These are phyloP conservation scores for Orbilia ellipsospora DNA, from an alignment of 2,329 filamentous ascomycete species.

Conservation along the genomic window DNA sequence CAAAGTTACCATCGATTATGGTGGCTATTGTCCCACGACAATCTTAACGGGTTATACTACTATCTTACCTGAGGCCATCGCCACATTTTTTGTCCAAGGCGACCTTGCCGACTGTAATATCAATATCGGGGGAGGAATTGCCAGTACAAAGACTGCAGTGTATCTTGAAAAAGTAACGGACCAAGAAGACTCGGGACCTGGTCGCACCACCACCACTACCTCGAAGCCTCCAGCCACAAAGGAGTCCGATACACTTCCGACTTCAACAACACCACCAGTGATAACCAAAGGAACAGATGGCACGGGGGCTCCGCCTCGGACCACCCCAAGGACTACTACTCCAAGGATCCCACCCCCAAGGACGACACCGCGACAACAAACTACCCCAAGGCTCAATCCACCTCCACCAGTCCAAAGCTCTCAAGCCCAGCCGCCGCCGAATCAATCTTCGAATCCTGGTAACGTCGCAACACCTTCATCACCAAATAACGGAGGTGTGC, in stretches of 20 bases:
- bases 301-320: slow-evolving; percentile 14
- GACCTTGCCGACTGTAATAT: slow-evolving; percentile 27
- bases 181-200: slow-evolving; percentile 4
- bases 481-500: background rate
- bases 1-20: slow-evolving; percentile 31
- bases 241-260: slow-evolving; percentile 14
- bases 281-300: slow-evolving; percentile 27
- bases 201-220: slow-evolving; percentile 4
- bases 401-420: slow-evolving; percentile 33
- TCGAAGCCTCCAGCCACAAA: slow-evolving; percentile 26
- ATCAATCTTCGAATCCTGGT: slow-evolving; percentile 5
- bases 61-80: slow-evolving; percentile 23
- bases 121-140: slow-evolving; percentile 45
- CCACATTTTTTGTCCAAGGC: slow-evolving; percentile 25
- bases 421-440: slow-evolving; percentile 11
- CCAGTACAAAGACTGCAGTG: slow-evolving; percentile 38
- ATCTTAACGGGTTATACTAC: slow-evolving; percentile 35
- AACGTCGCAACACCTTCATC: background rate
- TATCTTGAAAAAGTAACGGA: slow-evolving; percentile 39
- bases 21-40: slow-evolving; percentile 42
- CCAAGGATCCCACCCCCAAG: background rate
- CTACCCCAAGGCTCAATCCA: slow-evolving; percentile 15
- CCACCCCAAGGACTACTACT: slow-evolving; percentile 23
- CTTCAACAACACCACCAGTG: slow-evolving; percentile 15
- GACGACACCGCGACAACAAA: slow-evolving; percentile 9